Evolutionary conservation across 1,284 basidiomycete species (phyloP), one percentile per base, ranked within the genome.

Genomic region (Apiotrichum gracile): DNA sequence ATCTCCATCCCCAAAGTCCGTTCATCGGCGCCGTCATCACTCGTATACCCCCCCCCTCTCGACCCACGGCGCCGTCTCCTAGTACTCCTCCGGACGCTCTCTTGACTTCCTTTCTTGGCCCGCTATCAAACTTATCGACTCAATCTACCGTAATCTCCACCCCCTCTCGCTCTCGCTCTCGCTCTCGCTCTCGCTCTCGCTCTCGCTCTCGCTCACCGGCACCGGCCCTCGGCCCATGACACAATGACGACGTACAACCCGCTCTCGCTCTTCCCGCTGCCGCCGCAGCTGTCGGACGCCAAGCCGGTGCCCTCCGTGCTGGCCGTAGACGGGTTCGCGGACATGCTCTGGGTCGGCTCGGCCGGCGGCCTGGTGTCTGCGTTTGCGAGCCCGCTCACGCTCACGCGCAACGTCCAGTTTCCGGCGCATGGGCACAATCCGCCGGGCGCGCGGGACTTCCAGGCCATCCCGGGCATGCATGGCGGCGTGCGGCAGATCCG

Each of bases 261-360:
- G 6, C 61, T 75, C 9, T 72, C 74, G 41, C 69, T 75, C 52
- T 66, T 74, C 40, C 61, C 64, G 16, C 64, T 74, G n/a, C 71
- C 74, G 12, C 66, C 68, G 16, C 61, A 58, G 38, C 60, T 65
- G 3, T 51, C 60, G 39, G 70, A 72, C 49, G 60, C 65, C 25
- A 68, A 69, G 54, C 72, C 73, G 1, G 55, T 66, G 27, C 66
- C 74, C 0, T 85, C 86, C 21, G 81, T 87, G 0, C 79, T 97
- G 55, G 82, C 85, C 4, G 91, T 97, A 69, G 93, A 97, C 75
- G 86, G 90, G 7, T 85, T 87, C 39, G 87, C 88, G 2, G 92
- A 97, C 73, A 83, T 87, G 14, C 78, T 97, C 34, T 96, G 92
- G 91, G 80, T 86, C 44, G 93, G 91, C 41, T 81, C 83, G 19